Evolutionary conservation across 331 rosid genomes (phyloP).

Genomic region (Malus hybrid): DNA sequence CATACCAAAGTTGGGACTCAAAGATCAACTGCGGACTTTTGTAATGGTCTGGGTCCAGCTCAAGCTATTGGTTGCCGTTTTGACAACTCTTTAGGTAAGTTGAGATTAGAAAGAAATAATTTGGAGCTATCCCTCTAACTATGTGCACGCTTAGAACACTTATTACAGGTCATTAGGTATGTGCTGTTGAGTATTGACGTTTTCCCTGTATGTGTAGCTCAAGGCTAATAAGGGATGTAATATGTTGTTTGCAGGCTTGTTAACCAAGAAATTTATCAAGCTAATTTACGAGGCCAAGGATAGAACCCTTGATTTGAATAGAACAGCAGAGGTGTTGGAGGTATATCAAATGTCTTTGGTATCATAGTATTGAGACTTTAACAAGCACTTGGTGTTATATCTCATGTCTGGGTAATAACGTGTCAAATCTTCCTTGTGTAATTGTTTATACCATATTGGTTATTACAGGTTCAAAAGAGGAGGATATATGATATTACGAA

Average conservation of each 20-base stretch:
- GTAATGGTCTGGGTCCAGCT: slow-evolving; percentile 22
- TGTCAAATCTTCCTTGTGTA: neutral
- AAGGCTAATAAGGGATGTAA: neutral
- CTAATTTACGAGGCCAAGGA: slow-evolving; percentile 57
- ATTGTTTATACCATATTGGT: slow-evolving; percentile 9
- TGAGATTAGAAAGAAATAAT: neutral
- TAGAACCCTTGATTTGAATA: slow-evolving; percentile 68
- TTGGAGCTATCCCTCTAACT: neutral
- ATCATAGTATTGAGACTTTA: neutral
- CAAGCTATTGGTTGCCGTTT: slow-evolving; percentile 49
- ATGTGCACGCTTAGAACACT: neutral
- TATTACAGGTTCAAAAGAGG: slow-evolving; percentile 73
- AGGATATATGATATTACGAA: slow-evolving; percentile 92
- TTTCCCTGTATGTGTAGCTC: slow-evolving; percentile 1
- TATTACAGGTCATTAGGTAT: neutral
- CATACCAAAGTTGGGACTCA: slow-evolving; percentile 32
- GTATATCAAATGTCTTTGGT: slow-evolving; percentile 27
- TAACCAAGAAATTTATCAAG: slow-evolving; percentile 66
- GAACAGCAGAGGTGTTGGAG: slow-evolving; percentile 55
- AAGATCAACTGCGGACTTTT: slow-evolving; percentile 27
- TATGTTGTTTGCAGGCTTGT: slow-evolving; percentile 51
- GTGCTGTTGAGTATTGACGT: neutral
- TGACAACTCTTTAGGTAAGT: slow-evolving; percentile 81
- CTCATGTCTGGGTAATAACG: neutral
- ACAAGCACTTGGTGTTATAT: neutral